A percentile compares a stretch with the other conserved stretches of the same genome.
Evolutionary conservation across 164 flowering plant species (phyloP).

Genomic region (Taxillus chinensis): DNA sequence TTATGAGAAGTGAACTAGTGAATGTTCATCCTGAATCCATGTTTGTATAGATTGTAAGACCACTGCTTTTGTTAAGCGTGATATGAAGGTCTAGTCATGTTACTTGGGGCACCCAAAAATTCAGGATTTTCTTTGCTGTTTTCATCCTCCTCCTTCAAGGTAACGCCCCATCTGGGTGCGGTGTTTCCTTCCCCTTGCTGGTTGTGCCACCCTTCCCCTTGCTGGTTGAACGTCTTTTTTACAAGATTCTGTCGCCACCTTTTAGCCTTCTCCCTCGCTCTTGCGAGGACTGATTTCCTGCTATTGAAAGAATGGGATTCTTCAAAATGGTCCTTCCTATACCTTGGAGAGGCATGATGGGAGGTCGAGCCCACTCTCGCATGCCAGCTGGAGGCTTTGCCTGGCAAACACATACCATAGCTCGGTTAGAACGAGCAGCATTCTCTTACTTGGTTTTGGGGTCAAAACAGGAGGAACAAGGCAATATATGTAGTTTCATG

Average conservation of each 20-base stretch:
- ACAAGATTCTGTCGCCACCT: constrained; percentile 33
- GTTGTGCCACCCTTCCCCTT: neutral
- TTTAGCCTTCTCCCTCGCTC: constrained; percentile 64
- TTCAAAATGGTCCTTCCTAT: constrained; percentile 25
- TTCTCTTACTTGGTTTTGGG: too few species aligned
- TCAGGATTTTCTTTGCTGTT: constrained; percentile 42
- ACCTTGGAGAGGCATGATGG: constrained; percentile 6
- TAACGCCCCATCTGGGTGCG: constrained; percentile 46
- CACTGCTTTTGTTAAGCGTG: too few species aligned
- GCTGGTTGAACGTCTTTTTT: constrained; percentile 35
- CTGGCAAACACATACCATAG: constrained; percentile 2
- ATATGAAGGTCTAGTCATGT: neutral
- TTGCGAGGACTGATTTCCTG: constrained; percentile 61
- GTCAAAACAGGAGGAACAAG: neutral
- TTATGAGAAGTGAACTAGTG: too few species aligned
- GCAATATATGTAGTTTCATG: too few species aligned
- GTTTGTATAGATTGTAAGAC: too few species aligned
- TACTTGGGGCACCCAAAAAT: constrained; percentile 73
- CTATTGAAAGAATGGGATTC: constrained; percentile 20
- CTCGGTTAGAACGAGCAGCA: too few species aligned
- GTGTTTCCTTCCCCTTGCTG: constrained; percentile 7
- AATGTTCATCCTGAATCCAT: too few species aligned
- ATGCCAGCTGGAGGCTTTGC: constrained; percentile 20
- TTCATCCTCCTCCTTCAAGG: constrained; percentile 35
- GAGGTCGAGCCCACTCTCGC: constrained; percentile 5